phyloP scores from a whole-genome alignment of 768 basidiomycete species.

The Chalciporus piperatus region DNA sequence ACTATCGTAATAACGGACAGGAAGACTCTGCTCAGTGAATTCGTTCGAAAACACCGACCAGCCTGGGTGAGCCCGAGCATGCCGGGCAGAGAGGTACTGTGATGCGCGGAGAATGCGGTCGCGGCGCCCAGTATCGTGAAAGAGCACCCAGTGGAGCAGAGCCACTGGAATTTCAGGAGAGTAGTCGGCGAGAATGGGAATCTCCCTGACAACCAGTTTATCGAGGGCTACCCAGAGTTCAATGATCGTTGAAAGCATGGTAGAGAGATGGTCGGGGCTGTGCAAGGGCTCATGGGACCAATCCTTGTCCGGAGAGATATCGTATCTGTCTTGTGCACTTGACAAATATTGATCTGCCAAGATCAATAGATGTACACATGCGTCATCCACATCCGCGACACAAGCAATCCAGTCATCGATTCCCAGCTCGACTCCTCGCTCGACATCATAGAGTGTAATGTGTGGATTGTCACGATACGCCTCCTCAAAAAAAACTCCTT shows the following conservation, averaged over 20 bases:
- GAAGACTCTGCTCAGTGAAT: conserved; percentile 21
- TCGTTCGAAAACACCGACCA: conserved; percentile 33
- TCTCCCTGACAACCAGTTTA: conserved; percentile 9
- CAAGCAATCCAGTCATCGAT: conserved; percentile 31
- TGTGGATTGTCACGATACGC: conserved; percentile 1
- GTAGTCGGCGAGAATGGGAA: conserved; percentile 26
- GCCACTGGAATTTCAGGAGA: conserved; percentile 25
- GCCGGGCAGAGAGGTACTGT: conserved; percentile 30
- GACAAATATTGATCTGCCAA: conserved; percentile 25
- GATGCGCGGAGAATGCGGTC: conserved; percentile 26
- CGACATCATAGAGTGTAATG: conserved; percentile 32
- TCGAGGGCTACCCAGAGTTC: conserved; percentile 37
- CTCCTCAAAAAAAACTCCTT: not conserved
- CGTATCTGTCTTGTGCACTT: conserved; percentile 23
- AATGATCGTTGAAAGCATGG: conserved; percentile 35
- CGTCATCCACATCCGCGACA: conserved; percentile 3
- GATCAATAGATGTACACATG: conserved; percentile 4
- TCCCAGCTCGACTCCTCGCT: conserved; percentile 25
- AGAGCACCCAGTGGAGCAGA: conserved; percentile 20
- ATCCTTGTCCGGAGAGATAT: too few species aligned
- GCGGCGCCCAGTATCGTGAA: conserved; percentile 27
- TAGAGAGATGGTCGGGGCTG: conserved; percentile 37
- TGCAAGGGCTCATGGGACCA: not conserved
- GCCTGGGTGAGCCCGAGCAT: conserved; percentile 6
- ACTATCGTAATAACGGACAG: conserved; percentile 31